Evolutionary conservation across 2,329 filamentous ascomycete species (phyloP).

Genomic region (Neofusicoccum parvum): DNA sequence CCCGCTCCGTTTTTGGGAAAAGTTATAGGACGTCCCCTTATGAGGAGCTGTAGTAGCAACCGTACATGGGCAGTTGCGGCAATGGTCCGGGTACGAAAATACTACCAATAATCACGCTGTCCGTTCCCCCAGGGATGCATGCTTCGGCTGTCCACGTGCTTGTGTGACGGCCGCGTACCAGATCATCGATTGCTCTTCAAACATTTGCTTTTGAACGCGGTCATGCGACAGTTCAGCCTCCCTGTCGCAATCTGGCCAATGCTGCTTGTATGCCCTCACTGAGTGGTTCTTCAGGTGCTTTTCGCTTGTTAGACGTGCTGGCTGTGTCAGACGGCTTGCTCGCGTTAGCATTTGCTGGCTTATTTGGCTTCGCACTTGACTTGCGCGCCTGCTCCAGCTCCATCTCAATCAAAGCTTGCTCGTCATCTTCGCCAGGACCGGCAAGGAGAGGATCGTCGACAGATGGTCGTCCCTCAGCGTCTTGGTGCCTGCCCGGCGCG

Average conservation of each 20-base stretch:
- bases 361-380: neutral
- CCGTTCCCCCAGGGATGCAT: too few species aligned
- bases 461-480: slow-evolving; percentile 41
- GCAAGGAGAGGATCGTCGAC: slow-evolving; percentile 33
- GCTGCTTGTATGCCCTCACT: slow-evolving; percentile 63
- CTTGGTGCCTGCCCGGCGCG: slow-evolving; percentile 27
- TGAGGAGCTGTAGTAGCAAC: too few species aligned
- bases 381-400: neutral
- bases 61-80: too few species aligned
- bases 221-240: slow-evolving; percentile 17
- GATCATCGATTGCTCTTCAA: too few species aligned
- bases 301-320: slow-evolving; percentile 34
- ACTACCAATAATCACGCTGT: too few species aligned
- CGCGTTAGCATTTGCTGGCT: neutral
- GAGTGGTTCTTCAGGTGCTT: slow-evolving; percentile 47
- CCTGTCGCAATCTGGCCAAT: slow-evolving; percentile 55
- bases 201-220: too few species aligned
- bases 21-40: too few species aligned
- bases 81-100: too few species aligned
- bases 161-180: too few species aligned
- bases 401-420: slow-evolving; percentile 44
- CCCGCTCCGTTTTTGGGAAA: too few species aligned
- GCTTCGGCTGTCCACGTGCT: too few species aligned
- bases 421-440: slow-evolving; percentile 45
- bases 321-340: neutral